phyloP scores from a whole-genome alignment of 2,329 filamentous ascomycete genomes.

The Penicillium griseofulvum region DNA sequence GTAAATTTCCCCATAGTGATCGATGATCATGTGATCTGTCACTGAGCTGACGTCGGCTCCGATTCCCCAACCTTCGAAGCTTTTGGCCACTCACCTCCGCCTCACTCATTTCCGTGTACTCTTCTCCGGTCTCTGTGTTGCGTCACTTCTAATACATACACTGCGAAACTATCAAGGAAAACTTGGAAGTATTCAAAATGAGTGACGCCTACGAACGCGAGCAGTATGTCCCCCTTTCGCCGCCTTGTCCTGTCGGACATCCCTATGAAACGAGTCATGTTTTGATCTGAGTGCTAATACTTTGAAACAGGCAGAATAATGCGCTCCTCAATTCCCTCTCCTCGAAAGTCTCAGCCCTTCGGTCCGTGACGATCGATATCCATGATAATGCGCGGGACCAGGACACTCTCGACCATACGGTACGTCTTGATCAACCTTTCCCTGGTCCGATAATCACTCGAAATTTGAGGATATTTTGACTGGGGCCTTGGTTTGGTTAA shows the following conservation, averaged over 20 bases:
- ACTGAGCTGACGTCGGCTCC: constrained; percentile 3
- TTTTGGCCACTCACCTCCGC: constrained; percentile 4
- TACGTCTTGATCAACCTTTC: constrained; percentile 45
- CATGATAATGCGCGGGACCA: constrained; percentile 93
- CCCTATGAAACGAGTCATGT: background rate
- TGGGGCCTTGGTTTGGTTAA: background rate
- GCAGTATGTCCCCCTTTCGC: constrained; percentile 45
- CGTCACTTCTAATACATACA: background rate
- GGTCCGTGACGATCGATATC: constrained; percentile 93
- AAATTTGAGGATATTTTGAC: too few relatives aligned
- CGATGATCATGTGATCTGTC: background rate
- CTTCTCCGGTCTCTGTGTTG: background rate
- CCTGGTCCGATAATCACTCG: background rate
- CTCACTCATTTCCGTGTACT: background rate
- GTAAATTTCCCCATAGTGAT: background rate
- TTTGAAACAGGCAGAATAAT: constrained; percentile 73
- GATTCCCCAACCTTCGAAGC: background rate
- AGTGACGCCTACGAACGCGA: constrained; percentile 76
- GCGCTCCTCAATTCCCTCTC: constrained; percentile 87
- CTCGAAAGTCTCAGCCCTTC: constrained; percentile 84
- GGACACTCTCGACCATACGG: constrained; percentile 80
- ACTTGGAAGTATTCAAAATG: constrained; percentile 48
- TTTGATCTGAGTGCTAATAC: background rate
- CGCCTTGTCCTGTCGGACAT: background rate
- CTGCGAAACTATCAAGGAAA: background rate